Base-by-base conservation (phyloP, 1,284 basidiomycete genomes). In the Abortiporus biennis region DNA sequence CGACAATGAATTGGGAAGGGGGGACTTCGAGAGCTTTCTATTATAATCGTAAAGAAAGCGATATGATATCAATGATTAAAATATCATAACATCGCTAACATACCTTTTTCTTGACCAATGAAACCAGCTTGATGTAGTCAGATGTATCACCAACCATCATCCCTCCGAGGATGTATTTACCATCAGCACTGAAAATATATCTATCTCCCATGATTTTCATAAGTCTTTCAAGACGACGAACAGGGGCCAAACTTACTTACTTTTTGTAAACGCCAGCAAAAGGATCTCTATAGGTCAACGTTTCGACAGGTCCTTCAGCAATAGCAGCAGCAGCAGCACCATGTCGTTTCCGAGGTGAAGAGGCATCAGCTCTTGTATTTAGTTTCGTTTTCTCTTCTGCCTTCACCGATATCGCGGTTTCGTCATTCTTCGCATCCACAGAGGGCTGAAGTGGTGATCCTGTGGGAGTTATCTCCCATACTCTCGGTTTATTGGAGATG, bases 131-230 rank as follows among this genome's bases (percentile, higher is more conserved):
- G 48, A 79, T 72, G 51, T 77, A 89, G 56, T 86, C 81, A 34
- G 68, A 70, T 22, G 78, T 76, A 54, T 89, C 85, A 2, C 85
- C 85, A 12, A 89, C 76, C 84, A 89, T 86, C 76, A 87, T 87
- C 2, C 85, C 85, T 6, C 85, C 85, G 4, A 90, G 61, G 3
- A 90, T 64, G 50, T 84, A 74, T 57, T 80, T 80, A 15, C 85
- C 85, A 55, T 88, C 82, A 8, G 71, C 70, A n/a, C 74, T 82
- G 57, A 89, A 89, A 42, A 88, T 76, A 54, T 85, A 76, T 47
- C 67, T 69, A 40, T 23, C n/a, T 19, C 29, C 23, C 16, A 47
- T 23, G 23, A 13, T 23, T 33, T 9, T n/a, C n/a, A n/a, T n/a
- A 32, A 13, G 36, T 31, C n/a, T 20, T n/a, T n/a, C n/a, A n/a